Percentiles rank a stretch among this genome's conserved stretches.
Conservation (phyloP, 495 filamentous ascomycete genomes). For the Rostrohypoxylon terebratum region DNA sequence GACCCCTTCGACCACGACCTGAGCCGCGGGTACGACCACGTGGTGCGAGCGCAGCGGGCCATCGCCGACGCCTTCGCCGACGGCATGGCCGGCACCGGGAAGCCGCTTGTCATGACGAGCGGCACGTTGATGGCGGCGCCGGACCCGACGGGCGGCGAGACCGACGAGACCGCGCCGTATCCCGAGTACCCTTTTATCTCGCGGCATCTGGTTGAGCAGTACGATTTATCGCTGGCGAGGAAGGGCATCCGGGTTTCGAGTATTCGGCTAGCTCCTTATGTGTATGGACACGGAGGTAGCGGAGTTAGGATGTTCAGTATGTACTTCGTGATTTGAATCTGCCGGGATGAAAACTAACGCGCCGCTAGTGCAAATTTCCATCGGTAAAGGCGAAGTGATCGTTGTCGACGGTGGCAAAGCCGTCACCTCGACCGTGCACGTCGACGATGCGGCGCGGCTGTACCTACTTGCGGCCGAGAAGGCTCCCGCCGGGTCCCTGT, state of each 20-base stretch:
- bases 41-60: constrained; percentile 46
- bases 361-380: constrained; percentile 31
- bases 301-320: constrained; percentile 48
- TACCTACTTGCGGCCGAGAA: constrained; percentile 53
- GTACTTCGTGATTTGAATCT: neutral
- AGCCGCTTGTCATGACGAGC: constrained; percentile 52
- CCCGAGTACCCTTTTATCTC: constrained; percentile 39
- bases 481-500: constrained; percentile 45
- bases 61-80: constrained; percentile 53
- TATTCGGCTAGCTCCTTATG: constrained; percentile 56
- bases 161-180: constrained; percentile 49
- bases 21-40: constrained; percentile 42
- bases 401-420: constrained; percentile 42
- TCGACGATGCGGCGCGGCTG: constrained; percentile 57
- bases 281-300: constrained; percentile 58
- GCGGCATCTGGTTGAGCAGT: constrained; percentile 43
- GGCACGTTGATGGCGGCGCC: constrained; percentile 50
- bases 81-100: constrained; percentile 47
- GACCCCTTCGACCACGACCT: constrained; percentile 39
- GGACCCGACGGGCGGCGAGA: constrained; percentile 50
- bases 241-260: constrained; percentile 50
- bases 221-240: constrained; percentile 42
- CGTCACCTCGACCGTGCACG: constrained; percentile 51
- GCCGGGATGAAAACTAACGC: neutral
- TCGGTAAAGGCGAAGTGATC: constrained; percentile 37